Base-by-base conservation (phyloP, 2,329 filamentous ascomycete species). In the Botryotinia narcissicola region DNA sequence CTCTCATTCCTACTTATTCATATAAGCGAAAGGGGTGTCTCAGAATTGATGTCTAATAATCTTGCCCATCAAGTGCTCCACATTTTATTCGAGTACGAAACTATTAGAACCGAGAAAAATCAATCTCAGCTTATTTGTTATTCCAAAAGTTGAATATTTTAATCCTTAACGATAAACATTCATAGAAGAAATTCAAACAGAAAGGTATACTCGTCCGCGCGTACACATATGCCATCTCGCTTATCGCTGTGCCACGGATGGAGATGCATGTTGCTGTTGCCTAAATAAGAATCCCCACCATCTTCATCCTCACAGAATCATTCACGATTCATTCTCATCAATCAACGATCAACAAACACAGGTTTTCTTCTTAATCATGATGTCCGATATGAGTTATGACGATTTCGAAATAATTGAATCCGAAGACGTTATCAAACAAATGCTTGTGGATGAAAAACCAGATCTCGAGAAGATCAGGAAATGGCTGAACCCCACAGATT, bases 401-500 rank as follows among this genome's bases (percentile, higher is more conserved):
- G 60, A 32, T 12, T 57, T 71, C n/a, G 60, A 71, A 18, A 25
- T 71, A 2, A 32, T 71, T 22, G 69, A 71, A 20, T 57, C 59
- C 25, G 46, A 22, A 14, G 46, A 71, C 46, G 22, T 71, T 25
- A 10, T 42, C 14, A 59, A 71, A 35, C 32, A 64, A 42, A 66
- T 66, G 32, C 22, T 63, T 32, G 44, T 44, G 25, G 44, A 29
- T 37, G 60, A 66, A 25, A 32, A 66, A 14, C 70, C 60, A 18
- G 46, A 66, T 18, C n/a, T 42, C 46, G 8, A 48, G 8, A 16
- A 35, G 37, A 66, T 71, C 16, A 44, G 7, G n/a, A 12, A 10
- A 14, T 77, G 77, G 76, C 63, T 79, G 14, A 25, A 71, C 32
- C 78, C 75, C 18, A 79, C 78, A 35, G 76, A 77, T 25, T 78